Base-by-base conservation (phyloP, 2,329 filamentous ascomycete genomes). In the Trichoderma gracile region DNA sequence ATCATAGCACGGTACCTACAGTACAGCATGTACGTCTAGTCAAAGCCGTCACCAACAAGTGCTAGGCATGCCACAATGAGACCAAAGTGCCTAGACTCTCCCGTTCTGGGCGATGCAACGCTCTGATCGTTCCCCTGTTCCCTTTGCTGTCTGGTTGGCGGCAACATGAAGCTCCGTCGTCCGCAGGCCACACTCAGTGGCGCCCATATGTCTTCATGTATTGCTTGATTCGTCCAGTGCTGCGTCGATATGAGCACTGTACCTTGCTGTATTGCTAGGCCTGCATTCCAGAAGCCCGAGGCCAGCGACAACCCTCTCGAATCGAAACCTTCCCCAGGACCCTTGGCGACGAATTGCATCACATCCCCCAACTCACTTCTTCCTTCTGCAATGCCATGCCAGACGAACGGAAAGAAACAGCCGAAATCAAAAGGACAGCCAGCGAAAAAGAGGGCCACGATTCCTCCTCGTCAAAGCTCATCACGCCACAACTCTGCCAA, bases 401-500 rank as follows among this genome's bases (percentile, higher is more conserved):
- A 52, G 9, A 19, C 2, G 5, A 7, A 33, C 27, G 27, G 25
- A 50, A 19, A n/a, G 49, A 30, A 30, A 40, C 8, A 23, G 42
- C 42, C 42, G 19, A 45, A 45, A 7, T 14, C 33, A 27, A 54
- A 15, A 12, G n/a, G 33, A 55, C 19, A 17, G 52, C 38, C 52
- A 17, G 15, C 15, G 30, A 42, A 21, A 12, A 12, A 59, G 45
- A 59, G 19, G 33, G 45, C 30, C 56, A 50, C 27, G 33, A 42
- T 33, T 45, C n/a, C 43, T 33, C 25, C 42, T 62, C 58, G 33
- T 43, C 40, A 53, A 62, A 38, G 33, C 38, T 30, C 58, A 54
- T 62, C 58, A 62, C 58, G 58, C 58, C 58, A 62, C 49, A 49
- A 38, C 58, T 47, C 38, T 50, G 46, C 57, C 57, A 57, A 12